These are phyloP conservation scores for Lyophyllum decastes DNA, from an alignment of 768 basidiomycete genomes.

Conservation along the genomic window DNA sequence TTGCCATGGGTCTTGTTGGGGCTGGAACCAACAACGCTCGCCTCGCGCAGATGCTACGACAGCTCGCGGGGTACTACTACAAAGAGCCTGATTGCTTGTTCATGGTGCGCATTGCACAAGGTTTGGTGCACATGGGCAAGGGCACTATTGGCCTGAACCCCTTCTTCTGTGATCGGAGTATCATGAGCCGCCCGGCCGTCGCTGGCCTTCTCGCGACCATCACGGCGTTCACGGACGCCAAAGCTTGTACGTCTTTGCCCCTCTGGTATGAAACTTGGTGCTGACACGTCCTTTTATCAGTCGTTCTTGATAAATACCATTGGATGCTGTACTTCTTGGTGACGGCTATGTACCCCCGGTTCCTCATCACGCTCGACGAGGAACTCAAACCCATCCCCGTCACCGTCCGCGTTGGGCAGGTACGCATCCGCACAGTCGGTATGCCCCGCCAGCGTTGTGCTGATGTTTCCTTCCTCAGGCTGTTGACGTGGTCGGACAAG, in stretches of 20 bases:
- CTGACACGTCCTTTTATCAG: constrained; percentile 39
- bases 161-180: constrained; percentile 90
- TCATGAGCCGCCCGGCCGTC: constrained; percentile 87
- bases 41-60: constrained; percentile 95
- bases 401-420: constrained; percentile 93
- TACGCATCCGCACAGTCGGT: constrained; percentile 30
- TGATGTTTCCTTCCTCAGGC: constrained; percentile 52
- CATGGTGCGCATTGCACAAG: constrained; percentile 94
- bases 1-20: constrained; percentile 98
- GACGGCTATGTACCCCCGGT: constrained; percentile 97
- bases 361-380: constrained; percentile 96
- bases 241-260: constrained; percentile 70
- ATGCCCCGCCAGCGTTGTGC: neutral
- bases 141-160: constrained; percentile 97
- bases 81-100: constrained; percentile 97
- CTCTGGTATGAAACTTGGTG: neutral
- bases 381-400: constrained; percentile 83
- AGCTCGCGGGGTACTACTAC: constrained; percentile 96
- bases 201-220: constrained; percentile 88
- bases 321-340: constrained; percentile 99
- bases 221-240: constrained; percentile 92
- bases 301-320: constrained; percentile 92
- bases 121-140: constrained; percentile 99
- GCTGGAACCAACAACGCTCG: constrained; percentile 99
- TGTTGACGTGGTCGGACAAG: constrained; percentile 96